These are phyloP conservation scores for Tulasnella sp. DNA, from an alignment of 768 basidiomycete genomes.

Conservation along the genomic window DNA sequence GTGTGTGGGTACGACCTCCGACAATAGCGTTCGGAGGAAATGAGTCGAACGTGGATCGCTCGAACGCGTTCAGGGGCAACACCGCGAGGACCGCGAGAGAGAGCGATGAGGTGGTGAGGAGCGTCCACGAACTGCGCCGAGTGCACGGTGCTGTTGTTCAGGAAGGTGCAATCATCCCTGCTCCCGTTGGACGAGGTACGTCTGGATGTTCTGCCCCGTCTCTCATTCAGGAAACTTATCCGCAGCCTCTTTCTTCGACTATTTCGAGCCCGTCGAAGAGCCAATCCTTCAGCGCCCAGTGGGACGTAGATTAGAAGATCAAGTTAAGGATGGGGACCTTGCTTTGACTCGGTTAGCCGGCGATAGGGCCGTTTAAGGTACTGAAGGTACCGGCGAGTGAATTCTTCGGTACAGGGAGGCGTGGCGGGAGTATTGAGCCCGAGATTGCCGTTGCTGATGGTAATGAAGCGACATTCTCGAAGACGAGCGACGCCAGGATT, in stretches of 20 bases:
- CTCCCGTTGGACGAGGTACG: neutral
- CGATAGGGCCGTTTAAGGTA: too few species aligned
- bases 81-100: too few species aligned
- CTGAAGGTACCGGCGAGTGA: neutral
- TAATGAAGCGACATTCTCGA: neutral
- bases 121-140: neutral
- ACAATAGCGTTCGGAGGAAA: too few species aligned
- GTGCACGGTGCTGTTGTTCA: neutral
- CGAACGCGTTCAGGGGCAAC: neutral
- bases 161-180: neutral
- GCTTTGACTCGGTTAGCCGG: neutral
- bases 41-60: too few species aligned
- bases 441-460: too few species aligned
- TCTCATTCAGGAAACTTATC: too few species aligned
- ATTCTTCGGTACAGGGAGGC: neutral
- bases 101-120: too few species aligned
- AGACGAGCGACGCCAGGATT: neutral
- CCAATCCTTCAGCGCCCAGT: slow-evolving; percentile 8
- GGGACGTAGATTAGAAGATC: slow-evolving; percentile 17
- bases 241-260: neutral
- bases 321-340: neutral
- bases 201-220: neutral
- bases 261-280: neutral
- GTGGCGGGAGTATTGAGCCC: too few species aligned
- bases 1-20: too few species aligned